Evolutionary conservation across 2,329 filamentous ascomycete species (phyloP).

Genomic region (Aureobasidium zeae): DNA sequence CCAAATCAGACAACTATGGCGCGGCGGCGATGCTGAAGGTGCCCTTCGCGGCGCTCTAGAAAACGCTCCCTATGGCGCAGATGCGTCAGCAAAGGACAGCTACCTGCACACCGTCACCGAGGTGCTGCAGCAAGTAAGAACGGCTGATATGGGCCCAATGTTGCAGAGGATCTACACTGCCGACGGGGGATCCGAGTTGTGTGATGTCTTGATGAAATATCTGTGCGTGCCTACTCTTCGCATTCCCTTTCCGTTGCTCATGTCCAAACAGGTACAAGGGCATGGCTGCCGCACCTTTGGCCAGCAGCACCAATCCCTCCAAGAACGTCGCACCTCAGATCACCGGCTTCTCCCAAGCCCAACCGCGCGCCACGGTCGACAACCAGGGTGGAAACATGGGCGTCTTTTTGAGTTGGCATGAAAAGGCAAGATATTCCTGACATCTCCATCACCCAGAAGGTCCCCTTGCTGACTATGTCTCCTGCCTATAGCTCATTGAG

Average conservation of each 20-base stretch:
- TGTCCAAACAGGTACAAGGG: slow-evolving; percentile 65
- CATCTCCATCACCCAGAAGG: background rate
- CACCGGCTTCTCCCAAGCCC: slow-evolving; percentile 82
- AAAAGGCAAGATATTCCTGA: slow-evolving; percentile 51
- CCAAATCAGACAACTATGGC: slow-evolving; percentile 78
- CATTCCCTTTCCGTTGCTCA: too few species aligned
- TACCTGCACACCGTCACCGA: slow-evolving; percentile 84
- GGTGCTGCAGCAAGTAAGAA: slow-evolving; percentile 91
- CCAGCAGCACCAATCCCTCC: slow-evolving; percentile 22
- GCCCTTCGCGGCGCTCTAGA: slow-evolving; percentile 77
- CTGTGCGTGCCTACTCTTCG: slow-evolving; percentile 53
- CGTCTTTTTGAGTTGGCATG: slow-evolving; percentile 94
- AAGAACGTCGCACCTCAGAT: slow-evolving; percentile 58
- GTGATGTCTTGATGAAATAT: slow-evolving; percentile 97
- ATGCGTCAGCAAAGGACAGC: slow-evolving; percentile 55
- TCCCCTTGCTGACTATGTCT: slow-evolving; percentile 17
- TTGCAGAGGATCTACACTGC: slow-evolving; percentile 70
- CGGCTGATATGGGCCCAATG: slow-evolving; percentile 87
- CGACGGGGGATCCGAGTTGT: slow-evolving; percentile 69
- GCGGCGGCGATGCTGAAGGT: slow-evolving; percentile 79
- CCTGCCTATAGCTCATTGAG: slow-evolving; percentile 59
- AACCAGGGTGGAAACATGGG: slow-evolving; percentile 87
- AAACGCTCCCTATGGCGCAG: slow-evolving; percentile 62
- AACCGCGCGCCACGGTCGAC: slow-evolving; percentile 45
- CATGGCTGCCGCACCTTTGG: slow-evolving; percentile 48